These are phyloP conservation scores for Fusarium falciforme DNA, from an alignment of 2,329 filamentous ascomycete species.

Conservation along the genomic window DNA sequence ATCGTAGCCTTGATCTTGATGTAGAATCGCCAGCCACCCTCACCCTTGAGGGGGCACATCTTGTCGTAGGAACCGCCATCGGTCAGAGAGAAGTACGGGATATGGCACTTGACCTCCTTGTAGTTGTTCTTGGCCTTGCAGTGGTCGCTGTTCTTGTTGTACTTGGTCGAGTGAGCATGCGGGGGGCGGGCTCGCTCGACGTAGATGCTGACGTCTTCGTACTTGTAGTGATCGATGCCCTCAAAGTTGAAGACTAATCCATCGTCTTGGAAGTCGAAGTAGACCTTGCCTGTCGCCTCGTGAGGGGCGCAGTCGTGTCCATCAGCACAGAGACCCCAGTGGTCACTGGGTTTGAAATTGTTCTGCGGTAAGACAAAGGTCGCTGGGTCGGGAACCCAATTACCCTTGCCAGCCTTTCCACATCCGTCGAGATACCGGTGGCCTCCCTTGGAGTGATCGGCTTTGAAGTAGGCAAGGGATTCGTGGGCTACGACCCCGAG, in stretches of 20 bases:
- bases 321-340: constrained; percentile 41
- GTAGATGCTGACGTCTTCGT: constrained; percentile 41
- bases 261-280: constrained; percentile 43
- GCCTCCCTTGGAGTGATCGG: constrained; percentile 13
- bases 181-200: constrained; percentile 38
- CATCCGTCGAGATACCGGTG: constrained; percentile 36
- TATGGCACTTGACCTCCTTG: constrained; percentile 41
- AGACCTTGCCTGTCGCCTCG: constrained; percentile 38
- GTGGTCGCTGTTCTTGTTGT: constrained; percentile 39
- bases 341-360: constrained; percentile 32
- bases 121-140: constrained; percentile 33
- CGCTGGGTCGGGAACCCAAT: constrained; percentile 41
- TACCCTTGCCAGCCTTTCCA: constrained; percentile 36
- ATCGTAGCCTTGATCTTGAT: constrained; percentile 42
- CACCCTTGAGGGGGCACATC: constrained; percentile 40
- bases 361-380: constrained; percentile 42
- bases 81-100: constrained; percentile 41
- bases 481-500: constrained; percentile 39
- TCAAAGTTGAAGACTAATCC: constrained; percentile 40
- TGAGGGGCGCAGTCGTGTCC: constrained; percentile 34
- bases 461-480: constrained; percentile 39
- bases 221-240: constrained; percentile 41
- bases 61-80: constrained; percentile 39
- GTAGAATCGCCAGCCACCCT: constrained; percentile 45
- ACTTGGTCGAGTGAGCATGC: constrained; percentile 32